Conservation (phyloP, 2,329 filamentous ascomycete species). For the Harringtonia aguacate region DNA sequence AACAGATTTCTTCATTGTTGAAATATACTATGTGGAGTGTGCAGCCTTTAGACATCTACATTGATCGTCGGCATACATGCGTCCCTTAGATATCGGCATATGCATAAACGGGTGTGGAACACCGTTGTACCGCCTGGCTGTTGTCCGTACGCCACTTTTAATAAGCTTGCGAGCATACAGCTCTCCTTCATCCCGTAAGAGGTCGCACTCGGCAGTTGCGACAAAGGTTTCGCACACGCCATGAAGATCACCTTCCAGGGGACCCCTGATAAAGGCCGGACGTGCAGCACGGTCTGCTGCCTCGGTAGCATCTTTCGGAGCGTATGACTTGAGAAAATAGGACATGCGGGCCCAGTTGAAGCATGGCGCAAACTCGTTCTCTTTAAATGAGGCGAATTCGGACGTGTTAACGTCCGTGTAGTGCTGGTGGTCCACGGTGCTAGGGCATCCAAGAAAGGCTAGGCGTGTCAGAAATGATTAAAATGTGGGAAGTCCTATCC, state of each 20-base stretch:
- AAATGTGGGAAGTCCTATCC: constrained; percentile 2
- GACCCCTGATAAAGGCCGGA: constrained; percentile 23
- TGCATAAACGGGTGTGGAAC: neutral
- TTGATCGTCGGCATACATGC: too few relatives aligned
- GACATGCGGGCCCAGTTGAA: constrained; percentile 32
- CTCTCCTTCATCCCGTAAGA: constrained; percentile 7
- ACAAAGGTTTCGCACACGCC: constrained; percentile 24
- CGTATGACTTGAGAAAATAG: constrained; percentile 18
- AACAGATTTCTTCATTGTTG: too few relatives aligned
- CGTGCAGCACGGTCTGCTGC: neutral
- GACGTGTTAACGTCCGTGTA: constrained; percentile 17
- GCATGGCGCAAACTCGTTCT: constrained; percentile 21
- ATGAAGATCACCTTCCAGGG: constrained; percentile 28
- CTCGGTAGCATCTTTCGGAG: neutral
- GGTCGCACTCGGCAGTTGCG: constrained; percentile 1
- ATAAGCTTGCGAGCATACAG: constrained; percentile 3
- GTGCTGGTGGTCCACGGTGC: constrained; percentile 8
- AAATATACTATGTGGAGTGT: too few relatives aligned
- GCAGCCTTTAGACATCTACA: too few relatives aligned
- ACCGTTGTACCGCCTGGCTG: neutral
- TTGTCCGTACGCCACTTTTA: neutral
- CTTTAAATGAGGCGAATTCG: constrained; percentile 12
- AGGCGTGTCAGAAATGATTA: neutral
- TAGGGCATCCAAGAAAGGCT: constrained; percentile 6
- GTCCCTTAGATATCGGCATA: too few relatives aligned